Conservation (phyloP, 2,329 filamentous ascomycete genomes). For the Curvularia hawaiiensis region DNA sequence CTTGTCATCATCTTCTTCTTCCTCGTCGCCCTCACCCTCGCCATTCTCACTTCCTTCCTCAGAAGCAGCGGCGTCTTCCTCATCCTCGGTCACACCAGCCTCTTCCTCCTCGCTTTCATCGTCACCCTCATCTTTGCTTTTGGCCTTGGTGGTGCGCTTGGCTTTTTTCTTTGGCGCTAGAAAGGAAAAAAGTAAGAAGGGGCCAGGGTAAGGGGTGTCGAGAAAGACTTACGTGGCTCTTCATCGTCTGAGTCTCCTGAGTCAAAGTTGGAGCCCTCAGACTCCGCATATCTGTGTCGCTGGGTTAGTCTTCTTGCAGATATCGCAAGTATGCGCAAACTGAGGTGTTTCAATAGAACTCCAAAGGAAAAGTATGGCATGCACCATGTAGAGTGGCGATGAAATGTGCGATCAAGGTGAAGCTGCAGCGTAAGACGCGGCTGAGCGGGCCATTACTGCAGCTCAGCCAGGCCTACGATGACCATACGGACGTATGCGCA, state of each 20-base stretch:
- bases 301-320: conserved; percentile 24
- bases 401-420: neutral
- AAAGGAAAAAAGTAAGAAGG: neutral
- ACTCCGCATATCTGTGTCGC: conserved; percentile 43
- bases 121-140: conserved; percentile 38
- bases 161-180: conserved; percentile 46
- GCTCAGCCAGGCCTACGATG: conserved; percentile 23
- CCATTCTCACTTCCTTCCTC: conserved; percentile 26
- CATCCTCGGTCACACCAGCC: conserved; percentile 22
- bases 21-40: conserved; percentile 40
- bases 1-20: conserved; percentile 43
- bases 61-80: conserved; percentile 10
- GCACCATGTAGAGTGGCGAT: neutral
- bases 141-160: conserved; percentile 38
- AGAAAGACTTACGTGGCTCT: conserved; percentile 40
- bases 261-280: conserved; percentile 45
- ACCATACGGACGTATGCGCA: conserved; percentile 11
- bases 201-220: neutral
- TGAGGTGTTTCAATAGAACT: neutral
- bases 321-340: neutral
- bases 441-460: conserved; percentile 1
- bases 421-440: conserved; percentile 2
- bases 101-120: conserved; percentile 40
- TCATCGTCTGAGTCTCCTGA: conserved; percentile 45
- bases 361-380: neutral